These are phyloP conservation scores for Hypomontagnella monticulosa DNA, from an alignment of 495 filamentous ascomycete species.

Conservation along the genomic window DNA sequence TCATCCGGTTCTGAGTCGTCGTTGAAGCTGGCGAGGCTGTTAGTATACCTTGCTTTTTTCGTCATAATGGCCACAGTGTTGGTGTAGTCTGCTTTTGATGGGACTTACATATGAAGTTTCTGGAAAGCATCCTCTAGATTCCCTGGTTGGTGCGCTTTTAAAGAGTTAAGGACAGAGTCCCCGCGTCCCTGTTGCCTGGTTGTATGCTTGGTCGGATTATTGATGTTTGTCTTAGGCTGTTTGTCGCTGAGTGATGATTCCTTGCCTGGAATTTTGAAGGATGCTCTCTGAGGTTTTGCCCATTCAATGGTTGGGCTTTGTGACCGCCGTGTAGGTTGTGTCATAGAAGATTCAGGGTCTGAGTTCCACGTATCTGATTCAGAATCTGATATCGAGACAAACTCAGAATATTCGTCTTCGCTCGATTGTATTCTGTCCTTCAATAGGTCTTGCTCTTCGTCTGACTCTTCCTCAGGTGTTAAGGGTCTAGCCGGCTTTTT, in stretches of 20 bases:
- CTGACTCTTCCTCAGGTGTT: constrained; percentile 1
- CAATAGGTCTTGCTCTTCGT: constrained; percentile 12
- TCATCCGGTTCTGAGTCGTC: constrained; percentile 38
- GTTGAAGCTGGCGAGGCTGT: constrained; percentile 34
- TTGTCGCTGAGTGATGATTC: constrained; percentile 18
- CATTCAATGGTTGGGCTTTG: constrained; percentile 27
- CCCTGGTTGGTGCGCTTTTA: constrained; percentile 22
- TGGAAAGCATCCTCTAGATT: constrained; percentile 43
- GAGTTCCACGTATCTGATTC: constrained; percentile 35
- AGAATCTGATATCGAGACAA: constrained; percentile 28
- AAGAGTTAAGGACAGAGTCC: neutral
- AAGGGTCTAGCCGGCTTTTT: neutral
- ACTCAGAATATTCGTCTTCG: constrained; percentile 38
- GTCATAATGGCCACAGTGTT: neutral
- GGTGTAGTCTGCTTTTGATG: neutral
- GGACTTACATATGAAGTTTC: constrained; percentile 45
- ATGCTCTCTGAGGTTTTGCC: constrained; percentile 30
- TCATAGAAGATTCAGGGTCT: constrained; percentile 31
- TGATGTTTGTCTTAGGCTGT: constrained; percentile 18
- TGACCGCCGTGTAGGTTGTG: constrained; percentile 25
- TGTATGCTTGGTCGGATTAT: constrained; percentile 16
- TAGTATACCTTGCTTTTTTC: constrained; percentile 10
- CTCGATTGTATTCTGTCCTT: constrained; percentile 1
- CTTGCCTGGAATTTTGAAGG: constrained; percentile 29
- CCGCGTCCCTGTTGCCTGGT: constrained; percentile 14